phyloP scores from a whole-genome alignment of 306 rosid species.

The Erythrophleum fordii region DNA sequence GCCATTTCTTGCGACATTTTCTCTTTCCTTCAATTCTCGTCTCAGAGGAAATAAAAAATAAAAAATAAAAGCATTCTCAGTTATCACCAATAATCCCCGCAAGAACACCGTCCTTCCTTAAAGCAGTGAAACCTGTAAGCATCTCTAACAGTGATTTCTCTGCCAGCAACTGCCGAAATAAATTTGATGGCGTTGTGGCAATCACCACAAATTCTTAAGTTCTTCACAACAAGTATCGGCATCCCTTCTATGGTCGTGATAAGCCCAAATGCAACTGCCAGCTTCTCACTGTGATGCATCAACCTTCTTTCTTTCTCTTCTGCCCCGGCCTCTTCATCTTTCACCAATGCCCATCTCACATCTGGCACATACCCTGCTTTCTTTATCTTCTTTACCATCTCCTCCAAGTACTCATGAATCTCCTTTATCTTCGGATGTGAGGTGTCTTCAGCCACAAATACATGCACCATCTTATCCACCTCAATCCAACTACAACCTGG shows the following conservation, averaged over 20 bases:
- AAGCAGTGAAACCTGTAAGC: slow-evolving; percentile 83
- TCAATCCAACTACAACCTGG: slow-evolving; percentile 95
- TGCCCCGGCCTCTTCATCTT: slow-evolving; percentile 54
- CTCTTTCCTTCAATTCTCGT: too few species aligned
- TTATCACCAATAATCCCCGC: slow-evolving; percentile 80
- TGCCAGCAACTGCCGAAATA: slow-evolving; percentile 61
- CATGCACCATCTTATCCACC: slow-evolving; percentile 60
- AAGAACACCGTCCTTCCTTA: slow-evolving; percentile 72
- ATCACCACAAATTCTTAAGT: slow-evolving; percentile 84
- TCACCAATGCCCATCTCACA: slow-evolving; percentile 64
- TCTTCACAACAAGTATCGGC: slow-evolving; percentile 77
- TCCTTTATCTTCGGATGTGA: slow-evolving; percentile 77
- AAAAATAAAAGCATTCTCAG: slow-evolving; percentile 4
- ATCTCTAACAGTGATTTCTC: slow-evolving; percentile 86
- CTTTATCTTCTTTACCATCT: slow-evolving; percentile 65
- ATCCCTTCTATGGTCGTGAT: slow-evolving; percentile 65
- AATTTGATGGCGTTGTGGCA: slow-evolving; percentile 83
- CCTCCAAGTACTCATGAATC: slow-evolving; percentile 66
- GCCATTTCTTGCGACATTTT: too few species aligned
- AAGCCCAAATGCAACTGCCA: slow-evolving; percentile 77
- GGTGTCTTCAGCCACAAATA: slow-evolving; percentile 78
- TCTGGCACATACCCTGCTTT: slow-evolving; percentile 72
- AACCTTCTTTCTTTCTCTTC: slow-evolving; percentile 74
- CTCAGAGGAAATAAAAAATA: too few species aligned
- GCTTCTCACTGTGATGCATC: slow-evolving; percentile 76